Base-by-base conservation (phyloP, 2,329 filamentous ascomycete genomes). In the Paecilomyces fulvus region DNA sequence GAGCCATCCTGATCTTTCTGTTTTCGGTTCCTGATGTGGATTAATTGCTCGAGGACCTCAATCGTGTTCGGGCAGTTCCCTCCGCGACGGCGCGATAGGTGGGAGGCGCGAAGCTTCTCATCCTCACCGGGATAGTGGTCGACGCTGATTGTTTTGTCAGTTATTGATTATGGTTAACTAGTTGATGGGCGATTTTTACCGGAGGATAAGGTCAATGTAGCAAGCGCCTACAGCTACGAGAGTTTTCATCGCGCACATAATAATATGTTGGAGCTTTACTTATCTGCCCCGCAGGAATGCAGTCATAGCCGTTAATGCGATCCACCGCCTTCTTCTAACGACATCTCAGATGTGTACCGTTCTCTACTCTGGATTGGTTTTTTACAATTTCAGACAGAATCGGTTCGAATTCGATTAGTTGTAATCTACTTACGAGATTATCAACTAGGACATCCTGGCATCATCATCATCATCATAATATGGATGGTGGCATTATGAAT, bases 51-150 rank as follows among this genome's bases (percentile, higher is more conserved):
- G 25, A 91, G 74, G 8, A 91, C 87, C 66, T 90, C 80, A 31
- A 90, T 79, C 3, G 83, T 82, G 67, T 91, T 91, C 23, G 84
- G 81, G 60, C 85, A 84, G 69, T 91, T 92, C 30, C 88, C 88
- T 54, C 88, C 88, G 25, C 87, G 81, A 30, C 87, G 82, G 49
- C 79, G 79, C 33, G 75, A 72, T 55, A 87, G 68, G 23, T 67
- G 76, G 1, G 81, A 80, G 17, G 88, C 87, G 30, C 87, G 84
- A 46, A 89, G 76, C 70, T 91, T 91, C 51, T 83, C 80, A 74
- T 92, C 88, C 73, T 91, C 87, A 6, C 72, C 70, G 1, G 87
- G 87, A 66, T 83, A 90, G 65, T 83, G 74, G 2, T 85, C 82
- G 31, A 89, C 80, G 59, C 84, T 88, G 54, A 20, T 28, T 23